A percentile compares a stretch with the other conserved stretches of the same genome.
phyloP scores from a whole-genome alignment of 2,329 filamentous ascomycete genomes.

The Dryadomyces quercus-mongolicae region DNA sequence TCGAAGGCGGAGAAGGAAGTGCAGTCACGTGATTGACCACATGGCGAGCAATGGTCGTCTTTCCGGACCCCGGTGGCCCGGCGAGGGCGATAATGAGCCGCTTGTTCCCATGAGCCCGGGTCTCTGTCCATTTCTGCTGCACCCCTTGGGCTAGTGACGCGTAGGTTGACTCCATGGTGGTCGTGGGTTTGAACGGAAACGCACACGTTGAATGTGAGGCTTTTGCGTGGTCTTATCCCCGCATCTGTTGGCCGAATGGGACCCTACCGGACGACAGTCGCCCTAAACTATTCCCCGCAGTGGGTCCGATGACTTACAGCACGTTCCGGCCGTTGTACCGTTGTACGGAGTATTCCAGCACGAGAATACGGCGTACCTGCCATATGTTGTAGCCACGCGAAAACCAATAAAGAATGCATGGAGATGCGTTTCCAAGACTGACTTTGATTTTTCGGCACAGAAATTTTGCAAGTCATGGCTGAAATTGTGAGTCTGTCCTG shows the following conservation, averaged over 20 bases:
- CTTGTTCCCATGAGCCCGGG: slow-evolving; percentile 2
- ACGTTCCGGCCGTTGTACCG: no score
- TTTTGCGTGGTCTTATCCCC: no score
- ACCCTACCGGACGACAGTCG: no score
- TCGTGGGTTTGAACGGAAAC: no score
- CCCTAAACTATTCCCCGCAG: no score
- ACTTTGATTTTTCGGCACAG: neutral
- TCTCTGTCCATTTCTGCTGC: slow-evolving; percentile 13
- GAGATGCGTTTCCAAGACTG: neutral
- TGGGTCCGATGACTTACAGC: no score
- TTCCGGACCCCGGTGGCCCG: slow-evolving; percentile 15
- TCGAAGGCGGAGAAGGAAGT: slow-evolving; percentile 3
- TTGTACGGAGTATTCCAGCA: no score
- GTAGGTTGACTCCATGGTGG: slow-evolving; percentile 16
- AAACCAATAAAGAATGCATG: no score
- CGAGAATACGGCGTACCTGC: no score
- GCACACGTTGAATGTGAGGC: no score
- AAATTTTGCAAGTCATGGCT: neutral
- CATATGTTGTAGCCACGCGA: no score
- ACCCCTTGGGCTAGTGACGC: slow-evolving; percentile 13
- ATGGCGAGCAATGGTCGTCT: slow-evolving; percentile 14
- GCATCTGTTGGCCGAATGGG: no score
- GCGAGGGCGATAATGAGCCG: slow-evolving; percentile 14
- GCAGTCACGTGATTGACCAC: slow-evolving; percentile 7
- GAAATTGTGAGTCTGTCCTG: neutral